Percentiles rank a stretch among this genome's conserved stretches.
These are phyloP conservation scores for Amoebophrya sp. DNA, from an alignment of 169 alveolate species.

Conservation along the genomic window DNA sequence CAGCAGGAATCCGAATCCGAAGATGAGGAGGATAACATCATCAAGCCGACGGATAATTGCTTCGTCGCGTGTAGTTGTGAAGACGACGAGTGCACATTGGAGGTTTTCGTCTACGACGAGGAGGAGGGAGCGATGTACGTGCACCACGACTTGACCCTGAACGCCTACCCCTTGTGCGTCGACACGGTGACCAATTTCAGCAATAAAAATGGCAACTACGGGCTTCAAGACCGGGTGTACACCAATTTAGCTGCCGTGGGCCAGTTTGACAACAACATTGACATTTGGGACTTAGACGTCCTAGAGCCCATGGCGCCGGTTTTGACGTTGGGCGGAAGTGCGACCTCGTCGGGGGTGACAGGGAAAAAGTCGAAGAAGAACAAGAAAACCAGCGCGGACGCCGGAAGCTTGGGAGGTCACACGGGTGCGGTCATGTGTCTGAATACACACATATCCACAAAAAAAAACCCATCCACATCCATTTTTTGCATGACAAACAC, in stretches of 20 bases:
- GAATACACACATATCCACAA: too few relatives aligned
- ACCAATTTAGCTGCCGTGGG: conserved; percentile 51
- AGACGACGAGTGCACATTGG: background rate
- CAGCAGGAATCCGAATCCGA: background rate
- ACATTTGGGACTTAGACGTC: conserved; percentile 52
- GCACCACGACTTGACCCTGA: background rate
- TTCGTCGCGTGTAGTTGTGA: background rate
- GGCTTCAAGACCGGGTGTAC: background rate
- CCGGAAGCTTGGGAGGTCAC: conserved; percentile 38
- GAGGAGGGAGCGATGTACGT: conserved; percentile 18
- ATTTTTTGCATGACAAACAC: too few relatives aligned
- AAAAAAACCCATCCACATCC: too few relatives aligned
- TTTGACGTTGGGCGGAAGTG: conserved; percentile 31
- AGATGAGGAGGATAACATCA: background rate
- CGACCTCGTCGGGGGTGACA: background rate
- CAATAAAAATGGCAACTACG: too few relatives aligned
- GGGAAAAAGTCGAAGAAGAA: background rate
- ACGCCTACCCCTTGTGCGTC: conserved; percentile 16
- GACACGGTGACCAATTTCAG: background rate
- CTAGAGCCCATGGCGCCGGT: conserved; percentile 52
- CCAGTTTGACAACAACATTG: conserved; percentile 46
- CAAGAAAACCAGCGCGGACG: background rate
- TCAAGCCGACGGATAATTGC: background rate
- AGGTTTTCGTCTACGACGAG: conserved; percentile 21
- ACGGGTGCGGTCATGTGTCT: conserved; percentile 52